Evolutionary conservation across 768 basidiomycete species (phyloP).

Genomic region (Boletus speciosus): DNA sequence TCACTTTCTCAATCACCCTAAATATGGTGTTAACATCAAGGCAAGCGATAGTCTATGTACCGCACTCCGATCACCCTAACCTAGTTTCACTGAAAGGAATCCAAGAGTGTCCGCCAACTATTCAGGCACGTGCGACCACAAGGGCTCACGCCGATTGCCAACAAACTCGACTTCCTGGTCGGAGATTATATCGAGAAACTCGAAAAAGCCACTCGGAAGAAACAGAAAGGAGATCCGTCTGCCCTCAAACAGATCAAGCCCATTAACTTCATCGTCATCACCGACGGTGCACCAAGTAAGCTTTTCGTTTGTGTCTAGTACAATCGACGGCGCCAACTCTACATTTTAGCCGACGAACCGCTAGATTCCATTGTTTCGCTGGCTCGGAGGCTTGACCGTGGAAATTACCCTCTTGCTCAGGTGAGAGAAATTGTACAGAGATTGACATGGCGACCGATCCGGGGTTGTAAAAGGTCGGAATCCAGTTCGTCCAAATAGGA

Average conservation of each 20-base stretch:
- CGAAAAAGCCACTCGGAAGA: slow-evolving; percentile 29
- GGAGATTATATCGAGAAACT: slow-evolving; percentile 35
- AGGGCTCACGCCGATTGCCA: slow-evolving; percentile 46
- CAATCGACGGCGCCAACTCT: not conserved
- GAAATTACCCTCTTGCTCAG: slow-evolving; percentile 51
- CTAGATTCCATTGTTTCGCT: slow-evolving; percentile 44
- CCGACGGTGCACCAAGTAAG: slow-evolving; percentile 61
- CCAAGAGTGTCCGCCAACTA: slow-evolving; percentile 35
- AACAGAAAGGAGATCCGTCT: slow-evolving; percentile 18
- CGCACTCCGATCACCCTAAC: not conserved
- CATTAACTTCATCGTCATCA: slow-evolving; percentile 57
- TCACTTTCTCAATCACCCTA: slow-evolving; percentile 50
- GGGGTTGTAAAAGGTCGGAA: slow-evolving; percentile 45
- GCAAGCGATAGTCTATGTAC: slow-evolving; percentile 19
- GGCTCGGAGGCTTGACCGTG: slow-evolving; percentile 49
- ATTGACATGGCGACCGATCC: not conserved
- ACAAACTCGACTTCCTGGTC: slow-evolving; percentile 39
- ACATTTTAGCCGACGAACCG: slow-evolving; percentile 47
- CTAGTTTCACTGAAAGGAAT: slow-evolving; percentile 29
- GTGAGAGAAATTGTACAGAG: slow-evolving; percentile 26
- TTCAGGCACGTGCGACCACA: slow-evolving; percentile 43
- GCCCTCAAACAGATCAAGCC: slow-evolving; percentile 44
- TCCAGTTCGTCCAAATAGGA: slow-evolving; percentile 75
- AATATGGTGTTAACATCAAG: slow-evolving; percentile 36
- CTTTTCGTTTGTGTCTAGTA: not conserved